Percentiles rank a stretch among this genome's conserved stretches.
These are phyloP conservation scores for Nigrograna mackinnonii DNA, from an alignment of 2,329 filamentous ascomycete species.

Conservation along the genomic window DNA sequence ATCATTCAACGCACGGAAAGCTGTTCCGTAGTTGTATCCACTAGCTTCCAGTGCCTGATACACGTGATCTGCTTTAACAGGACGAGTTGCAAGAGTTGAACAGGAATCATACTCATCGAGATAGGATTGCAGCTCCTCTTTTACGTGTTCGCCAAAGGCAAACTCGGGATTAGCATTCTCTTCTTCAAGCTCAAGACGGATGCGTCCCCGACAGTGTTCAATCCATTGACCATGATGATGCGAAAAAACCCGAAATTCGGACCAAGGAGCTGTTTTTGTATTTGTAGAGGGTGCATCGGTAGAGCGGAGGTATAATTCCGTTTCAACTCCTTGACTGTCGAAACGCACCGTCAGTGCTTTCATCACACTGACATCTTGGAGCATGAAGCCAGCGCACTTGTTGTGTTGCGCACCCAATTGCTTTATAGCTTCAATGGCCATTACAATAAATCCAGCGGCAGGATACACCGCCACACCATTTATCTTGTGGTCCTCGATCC, in stretches of 20 bases:
- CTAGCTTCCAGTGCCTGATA: background rate
- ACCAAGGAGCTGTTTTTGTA: background rate
- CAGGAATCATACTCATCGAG: background rate
- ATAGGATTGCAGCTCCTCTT: background rate
- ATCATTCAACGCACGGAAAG: background rate
- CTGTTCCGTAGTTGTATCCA: background rate
- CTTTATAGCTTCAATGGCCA: background rate
- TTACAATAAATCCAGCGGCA: background rate
- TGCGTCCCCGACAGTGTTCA: background rate
- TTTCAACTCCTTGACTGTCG: background rate
- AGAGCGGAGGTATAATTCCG: background rate
- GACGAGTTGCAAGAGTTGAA: background rate
- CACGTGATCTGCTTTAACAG: background rate
- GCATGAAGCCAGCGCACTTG: background rate
- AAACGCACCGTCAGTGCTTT: background rate
- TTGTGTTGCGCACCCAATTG: background rate
- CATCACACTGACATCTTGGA: too few relatives aligned
- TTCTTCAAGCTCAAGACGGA: background rate
- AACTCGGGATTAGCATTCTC: too few relatives aligned
- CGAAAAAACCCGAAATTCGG: background rate
- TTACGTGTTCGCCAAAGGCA: too few relatives aligned
- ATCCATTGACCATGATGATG: background rate
- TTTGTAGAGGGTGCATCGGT: background rate
- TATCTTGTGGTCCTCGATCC: background rate
- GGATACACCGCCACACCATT: conserved; percentile 6